Evolutionary conservation across 768 basidiomycete genomes (phyloP).

Genomic region (Rhodotorula graminis): DNA sequence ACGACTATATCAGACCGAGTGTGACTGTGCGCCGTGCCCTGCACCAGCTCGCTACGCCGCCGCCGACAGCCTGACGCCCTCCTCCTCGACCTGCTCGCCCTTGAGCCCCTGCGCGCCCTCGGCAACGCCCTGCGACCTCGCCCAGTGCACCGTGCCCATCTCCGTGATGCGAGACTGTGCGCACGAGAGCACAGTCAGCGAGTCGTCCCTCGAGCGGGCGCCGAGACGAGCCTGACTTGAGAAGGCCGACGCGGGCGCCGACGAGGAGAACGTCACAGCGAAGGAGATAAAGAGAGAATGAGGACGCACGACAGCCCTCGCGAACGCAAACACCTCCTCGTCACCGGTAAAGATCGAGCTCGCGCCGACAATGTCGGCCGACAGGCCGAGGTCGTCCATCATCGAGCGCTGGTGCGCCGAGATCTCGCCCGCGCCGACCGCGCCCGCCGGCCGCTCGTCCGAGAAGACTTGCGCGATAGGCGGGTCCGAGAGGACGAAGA

Average conservation of each 20-base stretch:
- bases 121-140: not conserved
- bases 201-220: not conserved
- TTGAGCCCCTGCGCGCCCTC: conserved; percentile 6
- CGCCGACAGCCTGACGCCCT: conserved; percentile 5
- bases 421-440: conserved; percentile 48
- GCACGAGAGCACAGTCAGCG: not conserved
- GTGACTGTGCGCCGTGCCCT: no score
- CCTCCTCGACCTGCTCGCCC: not conserved
- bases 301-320: conserved; percentile 59
- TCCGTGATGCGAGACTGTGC: conserved; percentile 32
- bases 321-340: conserved; percentile 96
- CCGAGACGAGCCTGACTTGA: no score
- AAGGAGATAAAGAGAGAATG: no score
- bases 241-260: not conserved
- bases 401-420: conserved; percentile 80
- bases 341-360: conserved; percentile 93
- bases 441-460: conserved; percentile 47
- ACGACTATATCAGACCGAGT: no score
- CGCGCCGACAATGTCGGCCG: conserved; percentile 66
- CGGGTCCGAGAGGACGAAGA: conserved; percentile 87
- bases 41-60: not conserved
- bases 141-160: conserved; percentile 36
- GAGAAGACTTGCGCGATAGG: conserved; percentile 88
- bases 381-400: conserved; percentile 92
- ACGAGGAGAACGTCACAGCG: no score